phyloP scores from a whole-genome alignment of 2,329 filamentous ascomycete species.

The Aureobasidium mangrovei region DNA sequence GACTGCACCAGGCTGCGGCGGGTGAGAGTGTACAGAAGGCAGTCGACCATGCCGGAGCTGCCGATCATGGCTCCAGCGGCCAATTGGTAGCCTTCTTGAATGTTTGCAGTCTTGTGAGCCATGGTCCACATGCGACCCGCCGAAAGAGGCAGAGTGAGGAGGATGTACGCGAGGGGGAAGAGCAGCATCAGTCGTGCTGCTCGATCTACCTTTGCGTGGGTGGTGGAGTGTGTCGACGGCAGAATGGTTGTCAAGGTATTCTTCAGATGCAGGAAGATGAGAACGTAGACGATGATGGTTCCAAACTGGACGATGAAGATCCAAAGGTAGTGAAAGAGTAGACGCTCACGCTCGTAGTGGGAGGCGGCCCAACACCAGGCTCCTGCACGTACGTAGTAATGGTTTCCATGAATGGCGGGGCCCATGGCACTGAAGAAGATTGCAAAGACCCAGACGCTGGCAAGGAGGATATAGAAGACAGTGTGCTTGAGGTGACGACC shows the following conservation, averaged over 20 bases:
- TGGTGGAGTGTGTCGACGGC: slow-evolving; percentile 11
- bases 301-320: slow-evolving; percentile 50
- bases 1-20: slow-evolving; percentile 44
- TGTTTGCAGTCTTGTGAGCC: slow-evolving; percentile 35
- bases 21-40: slow-evolving; percentile 50
- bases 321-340: slow-evolving; percentile 57
- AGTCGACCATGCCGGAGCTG: slow-evolving; percentile 51
- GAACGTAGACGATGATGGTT: slow-evolving; percentile 42
- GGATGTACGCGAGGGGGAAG: slow-evolving; percentile 59
- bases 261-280: slow-evolving; percentile 24
- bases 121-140: slow-evolving; percentile 56
- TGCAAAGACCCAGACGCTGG: slow-evolving; percentile 49
- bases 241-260: slow-evolving; percentile 13
- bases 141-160: slow-evolving; percentile 60
- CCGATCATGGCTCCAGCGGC: slow-evolving; percentile 49
- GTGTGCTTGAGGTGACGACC: slow-evolving; percentile 44
- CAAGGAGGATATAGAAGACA: slow-evolving; percentile 43
- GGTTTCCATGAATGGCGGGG: slow-evolving; percentile 34
- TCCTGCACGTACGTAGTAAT: slow-evolving; percentile 55
- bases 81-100: slow-evolving; percentile 37
- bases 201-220: slow-evolving; percentile 23
- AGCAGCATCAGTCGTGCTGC: slow-evolving; percentile 52
- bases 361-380: slow-evolving; percentile 61
- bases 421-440: slow-evolving; percentile 49
- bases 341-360: slow-evolving; percentile 45